A percentile compares a stretch with the other conserved stretches of the same genome.
Evolutionary conservation across 2,329 filamentous ascomycete species (phyloP).

Genomic region (Zarea fungicola): DNA sequence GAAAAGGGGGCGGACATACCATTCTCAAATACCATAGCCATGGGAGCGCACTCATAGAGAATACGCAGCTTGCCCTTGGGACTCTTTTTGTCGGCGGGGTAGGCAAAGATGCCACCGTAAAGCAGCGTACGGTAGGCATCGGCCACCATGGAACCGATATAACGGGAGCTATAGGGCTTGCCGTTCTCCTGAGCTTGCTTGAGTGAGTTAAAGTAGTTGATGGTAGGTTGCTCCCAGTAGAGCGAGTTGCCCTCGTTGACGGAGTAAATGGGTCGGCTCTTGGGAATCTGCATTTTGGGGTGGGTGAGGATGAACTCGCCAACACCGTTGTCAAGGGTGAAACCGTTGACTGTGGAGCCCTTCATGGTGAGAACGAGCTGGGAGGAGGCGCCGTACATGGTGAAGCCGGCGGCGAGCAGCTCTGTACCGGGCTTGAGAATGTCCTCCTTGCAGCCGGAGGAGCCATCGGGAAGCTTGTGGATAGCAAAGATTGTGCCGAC

Average conservation of each 20-base stretch:
- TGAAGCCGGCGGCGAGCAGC: slow-evolving; percentile 93
- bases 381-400: slow-evolving; percentile 97
- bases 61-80: slow-evolving; percentile 98
- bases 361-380: slow-evolving; percentile 98
- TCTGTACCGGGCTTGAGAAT: slow-evolving; percentile 86
- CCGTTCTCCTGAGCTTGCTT: slow-evolving; percentile 70
- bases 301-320: slow-evolving; percentile 99
- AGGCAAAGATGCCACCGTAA: slow-evolving; percentile 96
- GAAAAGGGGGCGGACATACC: slow-evolving; percentile 59
- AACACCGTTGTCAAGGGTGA: slow-evolving; percentile 92
- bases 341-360: slow-evolving; percentile 87
- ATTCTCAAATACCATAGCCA: slow-evolving; percentile 99
- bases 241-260: slow-evolving; percentile 98
- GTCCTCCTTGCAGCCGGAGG: slow-evolving; percentile 72
- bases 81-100: slow-evolving; percentile 96
- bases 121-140: slow-evolving; percentile 94
- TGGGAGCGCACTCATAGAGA: slow-evolving; percentile 95
- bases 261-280: slow-evolving; percentile 81
- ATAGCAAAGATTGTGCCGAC: slow-evolving; percentile 97
- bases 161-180: slow-evolving; percentile 91
- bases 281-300: slow-evolving; percentile 85
- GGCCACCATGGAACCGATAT: slow-evolving; percentile 97
- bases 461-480: slow-evolving; percentile 78
- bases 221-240: slow-evolving; percentile 89
- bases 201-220: slow-evolving; percentile 81